phyloP scores from a whole-genome alignment of 768 basidiomycete species.

The Pilatotrama ljubarskyi region DNA sequence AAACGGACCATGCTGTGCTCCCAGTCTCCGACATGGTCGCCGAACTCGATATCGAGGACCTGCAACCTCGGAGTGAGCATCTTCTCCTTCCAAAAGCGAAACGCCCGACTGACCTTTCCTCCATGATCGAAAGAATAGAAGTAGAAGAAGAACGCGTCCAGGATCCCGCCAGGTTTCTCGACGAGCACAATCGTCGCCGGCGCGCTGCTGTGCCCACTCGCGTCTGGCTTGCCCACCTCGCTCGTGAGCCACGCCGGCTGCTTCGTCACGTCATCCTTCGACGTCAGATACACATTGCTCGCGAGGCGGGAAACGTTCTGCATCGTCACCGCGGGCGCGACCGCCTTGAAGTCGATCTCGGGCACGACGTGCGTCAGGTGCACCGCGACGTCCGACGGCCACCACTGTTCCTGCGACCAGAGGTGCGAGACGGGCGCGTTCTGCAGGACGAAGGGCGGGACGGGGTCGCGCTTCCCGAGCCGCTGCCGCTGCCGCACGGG shows the following conservation, averaged over 20 bases:
- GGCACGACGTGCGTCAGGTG: slow-evolving; percentile 28
- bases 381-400: slow-evolving; percentile 28
- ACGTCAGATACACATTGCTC: slow-evolving; percentile 23
- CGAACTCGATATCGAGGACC: slow-evolving; percentile 29
- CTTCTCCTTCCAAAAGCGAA: not conserved
- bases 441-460: slow-evolving; percentile 28
- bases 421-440: slow-evolving; percentile 31
- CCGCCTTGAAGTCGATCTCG: slow-evolving; percentile 17
- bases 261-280: slow-evolving; percentile 23
- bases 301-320: slow-evolving; percentile 18
- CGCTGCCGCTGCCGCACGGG: not conserved
- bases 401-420: slow-evolving; percentile 25
- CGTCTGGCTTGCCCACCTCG: slow-evolving; percentile 26
- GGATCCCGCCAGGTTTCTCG: slow-evolving; percentile 28
- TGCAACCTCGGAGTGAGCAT: not conserved
- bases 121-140: slow-evolving; percentile 34
- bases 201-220: slow-evolving; percentile 25
- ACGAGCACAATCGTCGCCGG: slow-evolving; percentile 35
- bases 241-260: slow-evolving; percentile 23
- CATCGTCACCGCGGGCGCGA: slow-evolving; percentile 23
- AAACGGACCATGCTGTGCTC: slow-evolving; percentile 39
- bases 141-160: slow-evolving; percentile 37
- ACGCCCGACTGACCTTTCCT: slow-evolving; percentile 5
- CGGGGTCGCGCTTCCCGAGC: slow-evolving; percentile 14
- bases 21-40: slow-evolving; percentile 38